phyloP scores from a whole-genome alignment of 805 yeast genomes.

The Hanseniaspora mollemarum region DNA sequence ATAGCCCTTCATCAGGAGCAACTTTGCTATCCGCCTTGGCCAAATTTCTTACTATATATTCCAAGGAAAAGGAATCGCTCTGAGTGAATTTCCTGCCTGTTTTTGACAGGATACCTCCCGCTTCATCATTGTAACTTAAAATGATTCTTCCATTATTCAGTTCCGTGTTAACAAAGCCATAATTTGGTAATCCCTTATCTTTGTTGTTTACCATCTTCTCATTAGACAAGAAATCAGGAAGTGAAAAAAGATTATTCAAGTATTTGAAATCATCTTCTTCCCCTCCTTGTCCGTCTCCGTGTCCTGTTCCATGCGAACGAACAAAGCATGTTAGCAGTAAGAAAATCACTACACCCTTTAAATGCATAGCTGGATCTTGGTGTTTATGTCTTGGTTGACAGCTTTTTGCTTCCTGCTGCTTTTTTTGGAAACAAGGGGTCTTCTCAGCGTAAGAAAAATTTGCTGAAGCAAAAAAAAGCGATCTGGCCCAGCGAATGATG shows the following conservation, averaged over 20 bases:
- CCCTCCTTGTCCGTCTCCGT: not conserved
- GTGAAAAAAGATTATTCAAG: constrained; percentile 6
- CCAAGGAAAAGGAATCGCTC: constrained; percentile 8
- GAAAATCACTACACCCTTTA: not conserved
- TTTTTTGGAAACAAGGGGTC: not conserved
- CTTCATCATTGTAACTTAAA: constrained; percentile 4
- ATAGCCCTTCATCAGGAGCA: not conserved
- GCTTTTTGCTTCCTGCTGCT: not conserved
- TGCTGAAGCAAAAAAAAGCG: too few species aligned
- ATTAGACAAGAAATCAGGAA: constrained; percentile 10
- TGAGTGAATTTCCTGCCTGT: constrained; percentile 4
- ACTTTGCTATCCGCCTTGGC: constrained; percentile 1
- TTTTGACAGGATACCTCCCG: constrained; percentile 9
- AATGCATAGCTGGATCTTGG: not conserved
- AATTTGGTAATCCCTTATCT: constrained; percentile 13
- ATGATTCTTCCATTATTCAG: constrained; percentile 10
- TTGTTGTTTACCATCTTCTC: constrained; percentile 10
- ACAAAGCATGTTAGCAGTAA: not conserved
- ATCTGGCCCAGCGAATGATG: too few species aligned
- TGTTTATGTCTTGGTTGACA: too few species aligned
- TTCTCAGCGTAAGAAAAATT: too few species aligned
- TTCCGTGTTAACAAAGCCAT: constrained; percentile 7
- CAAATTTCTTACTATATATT: constrained; percentile 13
- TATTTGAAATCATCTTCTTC: constrained; percentile 12
- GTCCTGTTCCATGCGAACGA: not conserved